A percentile compares a stretch with the other conserved stretches of the same genome.
phyloP scores from a whole-genome alignment of 352 stramenopile genomes.

The Phytopythium boreale region DNA sequence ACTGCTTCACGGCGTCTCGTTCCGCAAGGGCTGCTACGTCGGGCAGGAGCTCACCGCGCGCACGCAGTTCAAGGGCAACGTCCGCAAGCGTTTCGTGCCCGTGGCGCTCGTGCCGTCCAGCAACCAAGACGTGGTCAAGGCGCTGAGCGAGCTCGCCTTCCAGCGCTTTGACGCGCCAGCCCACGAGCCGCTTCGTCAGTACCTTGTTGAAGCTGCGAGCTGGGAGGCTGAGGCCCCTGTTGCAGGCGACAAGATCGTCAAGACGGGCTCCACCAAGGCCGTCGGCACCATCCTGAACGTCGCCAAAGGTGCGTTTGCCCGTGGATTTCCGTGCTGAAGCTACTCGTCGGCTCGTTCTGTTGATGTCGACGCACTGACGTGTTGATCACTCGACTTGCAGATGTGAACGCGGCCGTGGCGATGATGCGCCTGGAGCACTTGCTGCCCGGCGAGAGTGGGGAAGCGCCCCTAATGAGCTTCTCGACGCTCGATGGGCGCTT shows the following conservation, averaged over 20 bases:
- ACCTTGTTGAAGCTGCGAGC: constrained; percentile 29
- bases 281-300: constrained; percentile 52
- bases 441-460: constrained; percentile 38
- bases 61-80: constrained; percentile 91
- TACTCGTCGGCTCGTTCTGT: no score
- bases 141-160: constrained; percentile 53
- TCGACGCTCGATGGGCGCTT: constrained; percentile 63
- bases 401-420: constrained; percentile 47
- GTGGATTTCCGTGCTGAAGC: no score
- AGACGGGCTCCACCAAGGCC: constrained; percentile 51
- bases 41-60: constrained; percentile 93
- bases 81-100: constrained; percentile 79
- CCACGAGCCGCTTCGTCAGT: constrained; percentile 38
- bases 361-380: neutral
- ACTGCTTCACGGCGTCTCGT: constrained; percentile 87
- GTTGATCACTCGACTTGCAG: constrained; percentile 8
- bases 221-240: constrained; percentile 24
- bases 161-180: constrained; percentile 45
- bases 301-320: constrained; percentile 21
- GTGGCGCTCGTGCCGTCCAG: constrained; percentile 59
- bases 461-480: constrained; percentile 49
- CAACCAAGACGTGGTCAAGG: constrained; percentile 45
- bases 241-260: constrained; percentile 49
- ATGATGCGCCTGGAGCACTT: constrained; percentile 83
- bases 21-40: constrained; percentile 95